These are phyloP conservation scores for Cystobasidium ongulense DNA, from an alignment of 768 basidiomycete genomes.

Conservation along the genomic window DNA sequence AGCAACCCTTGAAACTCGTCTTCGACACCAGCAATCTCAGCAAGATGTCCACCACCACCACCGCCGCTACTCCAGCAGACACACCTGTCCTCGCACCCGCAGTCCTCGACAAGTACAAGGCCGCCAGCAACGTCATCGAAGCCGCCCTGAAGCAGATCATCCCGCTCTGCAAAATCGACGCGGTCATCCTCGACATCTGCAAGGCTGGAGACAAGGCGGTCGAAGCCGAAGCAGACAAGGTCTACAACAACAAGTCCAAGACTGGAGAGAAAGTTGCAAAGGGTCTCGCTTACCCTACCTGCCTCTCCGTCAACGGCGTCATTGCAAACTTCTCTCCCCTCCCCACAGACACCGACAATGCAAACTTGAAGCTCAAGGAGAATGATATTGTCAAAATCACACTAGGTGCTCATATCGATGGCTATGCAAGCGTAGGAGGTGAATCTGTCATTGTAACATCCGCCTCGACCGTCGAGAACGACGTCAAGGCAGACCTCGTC, in stretches of 20 bases:
- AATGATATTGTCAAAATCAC: constrained; percentile 93
- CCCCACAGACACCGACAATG: constrained; percentile 54
- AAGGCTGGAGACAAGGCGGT: constrained; percentile 86
- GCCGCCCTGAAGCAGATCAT: constrained; percentile 27
- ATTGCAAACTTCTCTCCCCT: constrained; percentile 97
- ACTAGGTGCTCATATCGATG: constrained; percentile 95
- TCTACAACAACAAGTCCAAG: constrained; percentile 65
- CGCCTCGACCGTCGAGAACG: constrained; percentile 62
- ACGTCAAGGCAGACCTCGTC: constrained; percentile 78
- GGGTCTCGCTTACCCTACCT: constrained; percentile 80
- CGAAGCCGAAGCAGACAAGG: constrained; percentile 68
- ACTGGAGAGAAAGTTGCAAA: constrained; percentile 48
- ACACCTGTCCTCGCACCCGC: not conserved
- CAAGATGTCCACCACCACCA: not conserved
- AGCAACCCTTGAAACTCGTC: too few species aligned
- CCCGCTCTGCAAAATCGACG: constrained; percentile 53
- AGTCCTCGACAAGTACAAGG: constrained; percentile 34
- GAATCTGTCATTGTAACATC: constrained; percentile 80
- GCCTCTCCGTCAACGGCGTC: constrained; percentile 74
- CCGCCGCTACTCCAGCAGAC: not conserved
- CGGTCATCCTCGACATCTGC: constrained; percentile 77
- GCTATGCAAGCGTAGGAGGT: constrained; percentile 84
- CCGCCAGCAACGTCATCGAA: constrained; percentile 18
- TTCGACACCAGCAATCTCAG: not conserved
- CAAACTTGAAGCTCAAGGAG: constrained; percentile 55